Conservation (phyloP, 1,139 yeast genomes). For the Magnusiomyces fungicola region DNA sequence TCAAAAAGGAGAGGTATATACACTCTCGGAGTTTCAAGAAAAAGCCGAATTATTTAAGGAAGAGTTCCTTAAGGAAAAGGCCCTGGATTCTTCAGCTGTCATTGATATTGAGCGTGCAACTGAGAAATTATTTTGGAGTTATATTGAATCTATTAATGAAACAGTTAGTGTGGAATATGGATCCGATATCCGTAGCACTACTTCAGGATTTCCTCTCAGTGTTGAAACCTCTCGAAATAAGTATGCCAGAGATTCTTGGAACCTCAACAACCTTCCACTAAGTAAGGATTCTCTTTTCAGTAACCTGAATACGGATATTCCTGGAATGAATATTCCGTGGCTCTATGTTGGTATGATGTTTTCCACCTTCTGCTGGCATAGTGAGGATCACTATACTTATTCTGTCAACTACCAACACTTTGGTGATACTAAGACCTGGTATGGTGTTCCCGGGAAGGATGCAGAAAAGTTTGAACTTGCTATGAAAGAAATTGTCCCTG, state of each 20-base stretch:
- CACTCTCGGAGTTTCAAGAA: constrained; percentile 51
- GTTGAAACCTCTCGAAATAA: constrained; percentile 27
- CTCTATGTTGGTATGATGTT: constrained; percentile 60
- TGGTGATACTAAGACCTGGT: constrained; percentile 74
- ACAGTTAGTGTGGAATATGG: constrained; percentile 46
- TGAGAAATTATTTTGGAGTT: constrained; percentile 35
- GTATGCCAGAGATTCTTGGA: constrained; percentile 55
- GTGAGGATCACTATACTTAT: constrained; percentile 71
- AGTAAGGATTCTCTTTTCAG: constrained; percentile 48
- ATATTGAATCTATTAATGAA: constrained; percentile 34
- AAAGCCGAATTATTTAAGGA: constrained; percentile 47
- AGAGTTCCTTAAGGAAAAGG: constrained; percentile 41
- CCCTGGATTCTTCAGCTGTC: constrained; percentile 22
- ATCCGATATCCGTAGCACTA: constrained; percentile 39
- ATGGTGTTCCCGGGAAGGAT: constrained; percentile 64
- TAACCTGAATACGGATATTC: constrained; percentile 38
- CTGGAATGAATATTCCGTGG: constrained; percentile 42
- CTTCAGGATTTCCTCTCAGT: constrained; percentile 45
- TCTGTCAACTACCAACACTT: constrained; percentile 58
- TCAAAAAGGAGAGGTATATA: constrained; percentile 62
- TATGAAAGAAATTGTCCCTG: constrained; percentile 53
- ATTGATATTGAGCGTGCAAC: constrained; percentile 19
- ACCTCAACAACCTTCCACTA: constrained; percentile 56
- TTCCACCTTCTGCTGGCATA: constrained; percentile 64
- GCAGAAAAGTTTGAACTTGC: constrained; percentile 55